Evolutionary conservation across 306 rosid genomes (phyloP).

Genomic region (Corylus heterophylla): DNA sequence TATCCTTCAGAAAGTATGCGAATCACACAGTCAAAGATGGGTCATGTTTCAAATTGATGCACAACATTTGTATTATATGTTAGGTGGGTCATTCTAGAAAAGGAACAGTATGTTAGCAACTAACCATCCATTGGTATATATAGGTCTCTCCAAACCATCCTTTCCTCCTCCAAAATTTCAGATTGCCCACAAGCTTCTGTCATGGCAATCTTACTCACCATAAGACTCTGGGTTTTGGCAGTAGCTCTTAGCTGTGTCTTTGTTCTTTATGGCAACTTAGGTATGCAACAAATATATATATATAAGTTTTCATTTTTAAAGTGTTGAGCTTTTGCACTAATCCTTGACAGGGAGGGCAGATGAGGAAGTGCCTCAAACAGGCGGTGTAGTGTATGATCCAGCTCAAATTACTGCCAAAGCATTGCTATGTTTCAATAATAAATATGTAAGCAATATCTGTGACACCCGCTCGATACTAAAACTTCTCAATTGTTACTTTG

Average conservation of each 20-base stretch:
- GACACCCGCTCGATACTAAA: not conserved
- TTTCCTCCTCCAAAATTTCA: not conserved
- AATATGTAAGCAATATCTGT: constrained; percentile 48
- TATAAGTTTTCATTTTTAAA: not conserved
- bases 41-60: constrained; percentile 25
- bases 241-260: constrained; percentile 35
- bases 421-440: constrained; percentile 76
- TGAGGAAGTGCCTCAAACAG: constrained; percentile 29
- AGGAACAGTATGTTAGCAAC: constrained; percentile 24
- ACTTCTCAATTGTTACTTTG: not conserved
- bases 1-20: not conserved
- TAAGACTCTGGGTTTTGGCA: constrained; percentile 37
- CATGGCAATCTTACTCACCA: constrained; percentile 42
- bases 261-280: constrained; percentile 40
- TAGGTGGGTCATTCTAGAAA: constrained; percentile 37
- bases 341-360: constrained; percentile 50
- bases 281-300: constrained; percentile 25
- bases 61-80: constrained; percentile 16
- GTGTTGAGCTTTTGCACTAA: not conserved
- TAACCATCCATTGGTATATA: constrained; percentile 24
- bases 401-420: constrained; percentile 69
- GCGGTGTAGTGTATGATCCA: constrained; percentile 40
- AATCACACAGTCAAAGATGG: not conserved
- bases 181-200: constrained; percentile 26
- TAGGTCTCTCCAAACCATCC: constrained; percentile 11